Conservation (phyloP, 1,284 basidiomycete genomes). For the Rhodotorula sp. region DNA sequence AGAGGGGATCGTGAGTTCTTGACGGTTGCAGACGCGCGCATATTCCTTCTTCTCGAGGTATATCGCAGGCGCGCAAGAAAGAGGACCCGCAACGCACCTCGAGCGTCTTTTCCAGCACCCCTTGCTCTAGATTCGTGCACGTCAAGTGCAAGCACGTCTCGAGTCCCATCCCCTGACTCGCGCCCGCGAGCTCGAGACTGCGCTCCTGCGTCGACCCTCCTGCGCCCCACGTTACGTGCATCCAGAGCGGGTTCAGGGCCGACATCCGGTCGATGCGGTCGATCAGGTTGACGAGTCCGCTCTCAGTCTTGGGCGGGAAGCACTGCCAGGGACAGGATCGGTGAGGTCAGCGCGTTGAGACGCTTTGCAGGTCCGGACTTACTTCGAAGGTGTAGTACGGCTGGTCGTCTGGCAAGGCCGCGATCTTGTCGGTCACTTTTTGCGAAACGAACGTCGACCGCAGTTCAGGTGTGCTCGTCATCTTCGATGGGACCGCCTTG, state of each 20-base stretch:
- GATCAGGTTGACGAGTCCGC: conserved; percentile 89
- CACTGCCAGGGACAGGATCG: conserved; percentile 17
- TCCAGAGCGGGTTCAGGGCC: conserved; percentile 27
- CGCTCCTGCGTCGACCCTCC: conserved; percentile 75
- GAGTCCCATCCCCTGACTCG: conserved; percentile 36
- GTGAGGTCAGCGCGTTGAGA: not conserved
- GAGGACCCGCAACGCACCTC: conserved; percentile 20
- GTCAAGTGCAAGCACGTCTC: conserved; percentile 41
- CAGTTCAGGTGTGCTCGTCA: conserved; percentile 28
- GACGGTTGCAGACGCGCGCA: too few species aligned
- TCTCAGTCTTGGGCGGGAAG: conserved; percentile 43
- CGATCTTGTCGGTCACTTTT: conserved; percentile 34
- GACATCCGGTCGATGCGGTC: conserved; percentile 98
- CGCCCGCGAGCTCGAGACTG: conserved; percentile 68
- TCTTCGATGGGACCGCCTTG: not conserved
- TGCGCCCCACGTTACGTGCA: conserved; percentile 44
- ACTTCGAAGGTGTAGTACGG: conserved; percentile 45
- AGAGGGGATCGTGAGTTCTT: not conserved
- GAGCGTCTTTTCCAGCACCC: conserved; percentile 39
- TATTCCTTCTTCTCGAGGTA: too few species aligned
- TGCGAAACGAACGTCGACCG: conserved; percentile 13
- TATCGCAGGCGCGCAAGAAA: not conserved
- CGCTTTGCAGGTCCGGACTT: not conserved
- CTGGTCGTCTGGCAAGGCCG: conserved; percentile 14
- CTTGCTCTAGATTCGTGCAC: conserved; percentile 42